Conservation (phyloP, 257 asterid genomes). For the Hygrophila difformis region DNA sequence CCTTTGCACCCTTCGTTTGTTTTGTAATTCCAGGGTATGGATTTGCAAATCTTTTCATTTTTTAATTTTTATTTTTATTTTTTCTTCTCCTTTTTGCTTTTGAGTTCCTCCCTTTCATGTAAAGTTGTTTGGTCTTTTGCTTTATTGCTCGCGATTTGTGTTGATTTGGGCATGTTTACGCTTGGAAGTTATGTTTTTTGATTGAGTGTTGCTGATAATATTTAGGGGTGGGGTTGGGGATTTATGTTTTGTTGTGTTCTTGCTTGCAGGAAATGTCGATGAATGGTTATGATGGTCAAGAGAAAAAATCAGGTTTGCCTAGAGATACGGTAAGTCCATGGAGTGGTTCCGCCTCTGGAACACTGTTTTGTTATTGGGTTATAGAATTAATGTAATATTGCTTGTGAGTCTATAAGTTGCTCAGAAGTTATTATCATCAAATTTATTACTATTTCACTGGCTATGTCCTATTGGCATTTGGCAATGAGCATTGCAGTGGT, state of each 20-base stretch:
- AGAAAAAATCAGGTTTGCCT: constrained; percentile 27
- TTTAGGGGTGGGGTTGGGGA: not conserved
- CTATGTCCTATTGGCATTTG: not conserved
- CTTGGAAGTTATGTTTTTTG: constrained; percentile 11
- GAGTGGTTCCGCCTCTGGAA: not conserved
- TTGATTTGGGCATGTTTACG: not conserved
- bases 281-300: constrained; percentile 39
- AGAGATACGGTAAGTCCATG: constrained; percentile 31
- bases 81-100: no score
- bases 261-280: constrained; percentile 25
- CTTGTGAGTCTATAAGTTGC: not conserved
- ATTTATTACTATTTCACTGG: not conserved
- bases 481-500: no score
- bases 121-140: constrained; percentile 7
- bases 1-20: no score
- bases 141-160: not conserved
- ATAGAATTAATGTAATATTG: not conserved
- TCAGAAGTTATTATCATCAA: not conserved
- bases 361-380: not conserved
- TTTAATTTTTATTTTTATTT: no score
- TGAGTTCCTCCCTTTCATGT: not conserved
- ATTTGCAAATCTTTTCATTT: no score
- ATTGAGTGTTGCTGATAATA: constrained; percentile 8
- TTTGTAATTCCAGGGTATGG: no score
- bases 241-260: constrained; percentile 1